Base-by-base conservation (phyloP, 2,329 filamentous ascomycete species). In the Cladophialophora carrionii region DNA sequence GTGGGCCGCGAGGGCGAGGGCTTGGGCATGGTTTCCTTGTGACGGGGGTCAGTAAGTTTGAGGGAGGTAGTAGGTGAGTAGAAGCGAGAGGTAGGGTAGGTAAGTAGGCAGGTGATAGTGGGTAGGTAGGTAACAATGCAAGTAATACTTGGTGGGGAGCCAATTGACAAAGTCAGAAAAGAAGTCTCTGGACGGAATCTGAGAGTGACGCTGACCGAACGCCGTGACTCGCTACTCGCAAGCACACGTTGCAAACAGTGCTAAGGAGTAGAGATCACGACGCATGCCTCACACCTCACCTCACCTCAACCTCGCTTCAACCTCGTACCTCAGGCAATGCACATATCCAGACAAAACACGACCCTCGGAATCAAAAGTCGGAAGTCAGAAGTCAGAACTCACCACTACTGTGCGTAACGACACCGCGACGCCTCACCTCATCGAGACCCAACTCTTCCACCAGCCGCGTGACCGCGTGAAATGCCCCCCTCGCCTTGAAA, bases 381-480 rank as follows among this genome's bases (percentile, higher is more conserved):
- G 17, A 17, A 41, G 12, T n/a, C 37, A 34, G 17, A 17, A 41
- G 12, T n/a, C 37, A 34, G 74, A 70, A 76, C 72, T 57, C 78
- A 94, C 92, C 92, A 75, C 89, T 92, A 76, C 90, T 95, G 80
- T 97, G 93, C 71, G 94, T 97, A 10, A 92, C 88, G 7, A 97
- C 92, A 0, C 93, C 93, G 74, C 82, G 87, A 73, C 79, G 80
- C 71, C 78, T 78, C 0, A 89, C 83, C 68, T 86, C 85, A 43
- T 88, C 82, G 78, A 85, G 85, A 0, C 85, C 87, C 4, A 83
- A 79, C 72, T 88, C 84, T 68, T 76, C 77, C 74, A 89, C 87
- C 73, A 96, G 78, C 63, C 90, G 79, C 72, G 87, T 84, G 43
- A 96, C 75, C 0, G 93, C 92, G 77, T 97, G 91, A 72, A 96